Evolutionary conservation across 139 green algal genomes (phyloP), one percentile per base, ranked within the genome.

Genomic region (Chlorella sorokiniana): DNA sequence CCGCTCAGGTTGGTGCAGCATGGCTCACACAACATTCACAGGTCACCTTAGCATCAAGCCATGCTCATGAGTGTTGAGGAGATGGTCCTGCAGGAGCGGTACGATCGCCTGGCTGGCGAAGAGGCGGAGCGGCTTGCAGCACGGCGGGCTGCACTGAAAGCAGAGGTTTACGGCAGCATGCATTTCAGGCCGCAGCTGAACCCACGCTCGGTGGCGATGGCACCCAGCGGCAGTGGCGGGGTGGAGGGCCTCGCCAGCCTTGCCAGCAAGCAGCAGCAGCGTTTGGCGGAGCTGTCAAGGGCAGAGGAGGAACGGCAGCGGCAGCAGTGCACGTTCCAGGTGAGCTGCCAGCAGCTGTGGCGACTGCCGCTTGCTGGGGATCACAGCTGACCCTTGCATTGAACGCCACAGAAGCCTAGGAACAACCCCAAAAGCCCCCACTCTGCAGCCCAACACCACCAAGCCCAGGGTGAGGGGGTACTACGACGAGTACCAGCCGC

Each of bases 271-370:
- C 45, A 52, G 75, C 75, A n/a, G 40, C 40, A 22, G 23, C 33
- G 31, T 29, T n/a, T 81, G n/a, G 59, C 67, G 31, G 59, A 81
- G 59, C 75, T 81, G 75, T 29, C n/a, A 40, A 29, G 65, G 52
- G 68, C 35, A 20, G 76, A 79, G 69, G 75, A 88, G 40, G 75
- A 59, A 42, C 78, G 67, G 51, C 65, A 29, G 48, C 64, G 35
- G 31, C 23, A 37, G 6, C 76, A 87, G 59, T 89, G 85, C 82
- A 87, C 72, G 67, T 89, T 89, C 82, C 73, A 69, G 73, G 73
- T 79, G 71, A 35, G 71, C 0, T 1, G 11, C 6, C 16, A 25
- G 23, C 0, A 35, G 4, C 29, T 2, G 33, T 14, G n/a, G 70
- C 0, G 31, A 16, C 5, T 33, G 63, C 6, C 7, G 63, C 16